A percentile compares a stretch with the other conserved stretches of the same genome.
These are phyloP conservation scores for Candida nemodendra DNA, from an alignment of 805 yeast genomes.

Conservation along the genomic window DNA sequence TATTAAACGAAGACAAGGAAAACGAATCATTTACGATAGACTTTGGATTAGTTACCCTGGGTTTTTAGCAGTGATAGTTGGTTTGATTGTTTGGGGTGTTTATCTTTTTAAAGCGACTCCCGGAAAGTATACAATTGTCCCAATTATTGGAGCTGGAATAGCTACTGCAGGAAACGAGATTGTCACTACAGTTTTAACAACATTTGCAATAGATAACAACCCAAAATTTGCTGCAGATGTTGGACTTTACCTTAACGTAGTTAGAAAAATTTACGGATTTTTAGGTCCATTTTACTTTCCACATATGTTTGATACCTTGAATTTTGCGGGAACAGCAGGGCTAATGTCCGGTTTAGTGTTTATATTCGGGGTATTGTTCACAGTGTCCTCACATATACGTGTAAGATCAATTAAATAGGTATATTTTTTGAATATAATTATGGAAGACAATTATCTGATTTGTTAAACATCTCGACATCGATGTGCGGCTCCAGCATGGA, in stretches of 20 bases:
- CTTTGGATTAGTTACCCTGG: slow-evolving; percentile 9
- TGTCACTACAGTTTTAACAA: slow-evolving; percentile 6
- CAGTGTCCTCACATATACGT: slow-evolving; percentile 1
- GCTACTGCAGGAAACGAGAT: slow-evolving; percentile 9
- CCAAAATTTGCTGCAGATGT: slow-evolving; percentile 5
- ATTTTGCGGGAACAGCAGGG: slow-evolving; percentile 7
- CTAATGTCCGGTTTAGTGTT: slow-evolving; percentile 5
- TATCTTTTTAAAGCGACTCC: slow-evolving; percentile 4
- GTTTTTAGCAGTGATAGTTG: slow-evolving; percentile 1
- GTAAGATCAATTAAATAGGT: slow-evolving; percentile 17
- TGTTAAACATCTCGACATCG: too few species aligned
- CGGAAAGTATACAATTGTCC: slow-evolving; percentile 4
- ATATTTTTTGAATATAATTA: too few species aligned
- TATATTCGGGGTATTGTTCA: slow-evolving; percentile 2
- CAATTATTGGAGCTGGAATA: slow-evolving; percentile 5
- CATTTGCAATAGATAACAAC: slow-evolving; percentile 8
- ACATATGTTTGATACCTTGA: slow-evolving; percentile 3
- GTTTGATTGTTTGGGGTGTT: slow-evolving; percentile 8
- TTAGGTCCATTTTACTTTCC: slow-evolving; percentile 7
- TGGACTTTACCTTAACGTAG: slow-evolving; percentile 6
- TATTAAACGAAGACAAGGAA: slow-evolving; percentile 1
- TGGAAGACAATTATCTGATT: too few species aligned
- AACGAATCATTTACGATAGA: slow-evolving; percentile 6
- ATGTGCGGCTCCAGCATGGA: too few species aligned
- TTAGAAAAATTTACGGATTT: slow-evolving; percentile 5